Evolutionary conservation across 352 stramenopile species (phyloP).

Genomic region (Phytophthora sp.): DNA sequence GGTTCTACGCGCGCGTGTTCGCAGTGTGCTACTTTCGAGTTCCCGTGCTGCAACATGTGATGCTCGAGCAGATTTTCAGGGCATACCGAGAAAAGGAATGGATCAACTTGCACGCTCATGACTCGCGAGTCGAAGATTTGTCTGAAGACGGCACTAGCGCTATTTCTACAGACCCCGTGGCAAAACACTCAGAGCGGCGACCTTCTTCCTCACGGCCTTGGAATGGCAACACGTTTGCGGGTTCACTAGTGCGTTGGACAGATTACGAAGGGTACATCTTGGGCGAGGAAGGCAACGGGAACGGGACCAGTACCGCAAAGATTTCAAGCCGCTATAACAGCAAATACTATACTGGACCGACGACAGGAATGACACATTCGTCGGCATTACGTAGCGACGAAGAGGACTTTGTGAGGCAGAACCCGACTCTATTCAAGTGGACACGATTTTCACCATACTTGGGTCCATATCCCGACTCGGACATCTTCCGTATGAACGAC

Average conservation of each 20-base stretch:
- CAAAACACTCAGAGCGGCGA: constrained; percentile 25
- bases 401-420: constrained; percentile 56
- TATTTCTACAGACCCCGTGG: background rate
- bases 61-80: constrained; percentile 60
- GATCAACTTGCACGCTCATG: constrained; percentile 40
- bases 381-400: constrained; percentile 34
- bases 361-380: constrained; percentile 14
- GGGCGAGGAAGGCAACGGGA: constrained; percentile 36
- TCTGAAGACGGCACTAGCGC: background rate
- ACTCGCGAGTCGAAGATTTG: constrained; percentile 34
- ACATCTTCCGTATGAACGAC: constrained; percentile 66
- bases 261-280: constrained; percentile 59
- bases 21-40: constrained; percentile 77
- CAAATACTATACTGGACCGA: constrained; percentile 9
- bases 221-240: constrained; percentile 60
- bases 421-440: constrained; percentile 73
- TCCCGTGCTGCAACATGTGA: constrained; percentile 51
- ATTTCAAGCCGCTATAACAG: constrained; percentile 34
- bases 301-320: constrained; percentile 30
- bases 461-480: constrained; percentile 49
- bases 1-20: constrained; percentile 74
- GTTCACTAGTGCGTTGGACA: constrained; percentile 61
- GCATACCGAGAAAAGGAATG: constrained; percentile 62
- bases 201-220: constrained; percentile 51
- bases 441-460: constrained; percentile 64